phyloP scores from a whole-genome alignment of 2,329 filamentous ascomycete genomes.

The Aspergillus costaricaensis region DNA sequence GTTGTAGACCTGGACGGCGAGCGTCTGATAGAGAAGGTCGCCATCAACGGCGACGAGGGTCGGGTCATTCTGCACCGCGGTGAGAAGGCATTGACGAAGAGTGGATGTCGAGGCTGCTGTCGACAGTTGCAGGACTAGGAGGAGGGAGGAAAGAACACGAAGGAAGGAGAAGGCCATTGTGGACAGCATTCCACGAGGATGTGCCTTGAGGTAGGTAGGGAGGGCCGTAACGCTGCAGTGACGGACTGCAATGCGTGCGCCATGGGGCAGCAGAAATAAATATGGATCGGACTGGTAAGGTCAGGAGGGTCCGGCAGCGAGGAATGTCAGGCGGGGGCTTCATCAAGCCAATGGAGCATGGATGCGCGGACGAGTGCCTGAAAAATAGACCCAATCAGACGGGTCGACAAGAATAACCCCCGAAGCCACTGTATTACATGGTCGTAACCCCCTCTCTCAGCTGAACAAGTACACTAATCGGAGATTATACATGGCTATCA shows the following conservation, averaged over 20 bases:
- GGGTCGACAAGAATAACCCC: not conserved
- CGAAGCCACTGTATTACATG: not conserved
- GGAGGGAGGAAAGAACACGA: not conserved
- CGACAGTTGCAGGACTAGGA: not conserved
- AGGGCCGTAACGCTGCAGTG: not conserved
- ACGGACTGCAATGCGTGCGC: too few species aligned
- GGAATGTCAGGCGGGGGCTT: not conserved
- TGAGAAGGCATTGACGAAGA: slow-evolving; percentile 1
- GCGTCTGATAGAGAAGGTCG: slow-evolving; percentile 22
- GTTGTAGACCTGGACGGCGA: slow-evolving; percentile 27
- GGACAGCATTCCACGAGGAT: not conserved
- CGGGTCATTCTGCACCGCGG: slow-evolving; percentile 4
- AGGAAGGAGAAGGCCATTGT: not conserved
- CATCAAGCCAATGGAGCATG: not conserved
- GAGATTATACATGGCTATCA: too few species aligned
- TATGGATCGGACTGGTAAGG: not conserved
- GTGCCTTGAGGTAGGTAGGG: not conserved
- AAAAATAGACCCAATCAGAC: not conserved
- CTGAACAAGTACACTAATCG: not conserved
- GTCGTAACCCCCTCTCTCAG: not conserved
- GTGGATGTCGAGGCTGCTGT: not conserved
- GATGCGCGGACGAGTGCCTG: not conserved
- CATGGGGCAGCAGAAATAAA: not conserved
- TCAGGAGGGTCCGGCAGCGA: not conserved
- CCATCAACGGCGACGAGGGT: slow-evolving; percentile 15